These are phyloP conservation scores for Verticillium nonalfalfae DNA, from an alignment of 2,329 filamentous ascomycete genomes.

Conservation along the genomic window DNA sequence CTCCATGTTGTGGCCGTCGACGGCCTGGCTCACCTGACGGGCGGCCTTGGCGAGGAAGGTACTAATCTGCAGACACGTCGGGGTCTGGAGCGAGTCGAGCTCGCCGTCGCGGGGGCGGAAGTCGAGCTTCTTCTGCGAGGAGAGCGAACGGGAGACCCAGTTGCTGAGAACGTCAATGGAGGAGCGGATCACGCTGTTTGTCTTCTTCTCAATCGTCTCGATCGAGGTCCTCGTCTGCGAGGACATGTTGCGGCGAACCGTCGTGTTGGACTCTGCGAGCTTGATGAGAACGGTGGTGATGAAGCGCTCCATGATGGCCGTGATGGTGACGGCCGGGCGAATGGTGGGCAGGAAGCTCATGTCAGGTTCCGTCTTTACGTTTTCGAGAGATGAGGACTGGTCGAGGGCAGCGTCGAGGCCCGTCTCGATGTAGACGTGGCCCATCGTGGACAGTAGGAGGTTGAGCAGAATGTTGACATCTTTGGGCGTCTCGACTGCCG, in stretches of 20 bases:
- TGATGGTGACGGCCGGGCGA: slow-evolving; percentile 77
- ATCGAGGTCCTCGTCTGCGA: slow-evolving; percentile 70
- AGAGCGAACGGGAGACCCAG: slow-evolving; percentile 67
- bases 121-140: slow-evolving; percentile 78
- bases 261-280: slow-evolving; percentile 82
- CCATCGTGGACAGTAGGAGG: slow-evolving; percentile 80
- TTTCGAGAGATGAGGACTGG: slow-evolving; percentile 69
- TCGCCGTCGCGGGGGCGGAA: slow-evolving; percentile 83
- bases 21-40: slow-evolving; percentile 55
- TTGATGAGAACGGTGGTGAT: slow-evolving; percentile 86
- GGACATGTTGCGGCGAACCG: slow-evolving; percentile 83
- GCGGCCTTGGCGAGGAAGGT: slow-evolving; percentile 70
- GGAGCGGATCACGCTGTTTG: slow-evolving; percentile 53
- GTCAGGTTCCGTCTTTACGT: slow-evolving; percentile 77
- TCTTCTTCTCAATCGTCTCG: slow-evolving; percentile 77
- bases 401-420: slow-evolving; percentile 66
- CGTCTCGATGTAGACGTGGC: slow-evolving; percentile 70
- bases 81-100: slow-evolving; percentile 74
- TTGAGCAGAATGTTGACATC: slow-evolving; percentile 82
- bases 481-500: slow-evolving; percentile 83
- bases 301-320: slow-evolving; percentile 89
- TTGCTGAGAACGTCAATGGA: slow-evolving; percentile 64
- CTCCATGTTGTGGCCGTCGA: slow-evolving; percentile 80
- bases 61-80: slow-evolving; percentile 76
- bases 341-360: slow-evolving; percentile 75